Base-by-base conservation (phyloP, 805 yeast species). In the Monosporozyma solicola region DNA sequence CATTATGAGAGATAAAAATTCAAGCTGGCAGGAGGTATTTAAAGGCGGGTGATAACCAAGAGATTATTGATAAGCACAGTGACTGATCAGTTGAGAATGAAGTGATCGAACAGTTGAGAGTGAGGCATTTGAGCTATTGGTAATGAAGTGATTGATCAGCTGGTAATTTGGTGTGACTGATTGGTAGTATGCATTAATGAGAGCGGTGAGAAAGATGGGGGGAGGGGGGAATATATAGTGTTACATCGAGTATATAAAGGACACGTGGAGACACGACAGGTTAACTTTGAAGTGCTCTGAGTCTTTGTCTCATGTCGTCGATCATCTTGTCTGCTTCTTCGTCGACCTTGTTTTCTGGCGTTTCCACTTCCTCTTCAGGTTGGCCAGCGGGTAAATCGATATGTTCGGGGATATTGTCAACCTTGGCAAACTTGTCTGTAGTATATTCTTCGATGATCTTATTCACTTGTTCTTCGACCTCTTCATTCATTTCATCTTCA, bases 281-380 rank as follows among this genome's bases (percentile, higher is more conserved):
- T 32, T 57, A 81, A 51, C 77, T 78, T 65, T 92, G 97, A 55
- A 92, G 71, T 0, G 97, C 97, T 61, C 77, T 83, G 48, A 92
- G 75, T 54, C 98, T 75, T 64, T 91, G 92, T 60, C 96, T 78
- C 97, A 94, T 92, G 59, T 85, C 90, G 58, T 80, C 80, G 52
- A 92, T 72, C 62, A 87, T 80, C 55, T 80, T 84, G 57, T 83
- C 85, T 55, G 89, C 92, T 41, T 84, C 91, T 20, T 78, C 86
- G 16, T 72, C 80, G 31, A 69, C 72, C 49, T 71, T 74, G 16
- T 74, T 83, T 37, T 65, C 71, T 15, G 75, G 72, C 8, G 71
- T 65, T 33, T 69, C 71, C 48, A 66, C 70, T 44, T 72, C 73
- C 25, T 65, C 68, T n/a, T 20, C 20, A 20, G 20, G 20, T 20